Evolutionary conservation across 2,329 filamentous ascomycete species (phyloP), one percentile per base, ranked within the genome.

Genomic region (Cladosporium austrohemisphaericum): DNA sequence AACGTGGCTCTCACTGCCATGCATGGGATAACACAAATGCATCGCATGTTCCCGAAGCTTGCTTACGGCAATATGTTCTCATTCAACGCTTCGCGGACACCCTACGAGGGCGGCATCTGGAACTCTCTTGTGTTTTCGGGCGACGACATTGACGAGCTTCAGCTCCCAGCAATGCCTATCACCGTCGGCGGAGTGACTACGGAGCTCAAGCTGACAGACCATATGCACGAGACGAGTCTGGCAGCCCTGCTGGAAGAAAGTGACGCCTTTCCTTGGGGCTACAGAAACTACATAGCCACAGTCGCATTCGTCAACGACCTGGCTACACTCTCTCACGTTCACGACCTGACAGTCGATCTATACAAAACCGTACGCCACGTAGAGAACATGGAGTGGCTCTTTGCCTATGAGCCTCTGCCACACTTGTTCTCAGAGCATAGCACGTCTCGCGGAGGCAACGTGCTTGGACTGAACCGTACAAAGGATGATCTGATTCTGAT

Each of bases 341-440:
- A 45, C 16, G 38, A 45, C n/a, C 26, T 50, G 14, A 50, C 51
- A 3, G 16, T 33, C 7, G 28, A 33, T 11, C 29, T 50, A 14
- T 45, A 36, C 31, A 45, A 45, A 31, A 36, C 50, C 14, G 54
- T 56, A 29, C 33, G 51, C 8, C 31, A 45, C 19, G 32, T 60
- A 1, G 31, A 51, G 25, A 52, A 52, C 16, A 54, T 60, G 44
- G 49, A 53, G 38, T 50, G 57, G n/a, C 44, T 46, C 31, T 48
- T 60, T 23, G 53, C 52, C 10, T 55, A 55, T 22, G 55, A 60
- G 38, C 57, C 57, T 1, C 40, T 57, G 4, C 54, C 57, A 13
- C 49, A 40, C 14, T 28, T 57, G n/a, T 55, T 55, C 47, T 48
- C 54, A 9, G 28, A 41, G 9, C 35, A 49, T 26, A 41, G 35